A percentile compares a stretch with the other conserved stretches of the same genome.
These are phyloP conservation scores for Myxozyma kluyveri DNA, from an alignment of 805 yeast genomes.

Conservation along the genomic window DNA sequence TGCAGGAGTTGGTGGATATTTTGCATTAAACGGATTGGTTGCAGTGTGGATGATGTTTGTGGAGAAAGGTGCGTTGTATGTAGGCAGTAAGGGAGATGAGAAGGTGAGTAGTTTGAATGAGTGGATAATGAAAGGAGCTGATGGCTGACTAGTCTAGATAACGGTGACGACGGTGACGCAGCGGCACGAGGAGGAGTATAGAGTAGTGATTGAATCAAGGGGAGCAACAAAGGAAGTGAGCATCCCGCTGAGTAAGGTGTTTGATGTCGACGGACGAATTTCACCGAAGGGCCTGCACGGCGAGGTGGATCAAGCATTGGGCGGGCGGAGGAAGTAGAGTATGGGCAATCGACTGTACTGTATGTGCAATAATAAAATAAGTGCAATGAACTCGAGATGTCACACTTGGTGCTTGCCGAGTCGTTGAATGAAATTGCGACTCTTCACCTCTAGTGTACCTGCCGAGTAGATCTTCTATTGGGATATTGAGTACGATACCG, in stretches of 20 bases:
- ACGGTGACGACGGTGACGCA: constrained; percentile 14
- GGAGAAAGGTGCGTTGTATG: constrained; percentile 35
- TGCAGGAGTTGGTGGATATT: constrained; percentile 35
- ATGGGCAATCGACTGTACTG: too few species aligned
- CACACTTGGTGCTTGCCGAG: too few species aligned
- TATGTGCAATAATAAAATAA: too few species aligned
- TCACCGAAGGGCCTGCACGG: too few species aligned
- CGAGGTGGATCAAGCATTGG: too few species aligned
- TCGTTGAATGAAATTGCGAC: too few species aligned
- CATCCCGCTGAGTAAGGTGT: constrained; percentile 20
- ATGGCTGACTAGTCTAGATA: constrained; percentile 6
- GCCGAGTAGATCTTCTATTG: too few species aligned
- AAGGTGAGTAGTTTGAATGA: constrained; percentile 8
- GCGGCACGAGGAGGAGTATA: constrained; percentile 24
- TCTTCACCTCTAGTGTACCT: too few species aligned
- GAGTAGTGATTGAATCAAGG: constrained; percentile 1
- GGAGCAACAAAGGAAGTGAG: constrained; percentile 4
- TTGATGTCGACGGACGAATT: constrained; percentile 23
- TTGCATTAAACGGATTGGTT: constrained; percentile 31
- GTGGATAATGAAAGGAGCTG: neutral
- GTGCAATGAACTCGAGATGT: too few species aligned
- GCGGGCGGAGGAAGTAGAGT: too few species aligned
- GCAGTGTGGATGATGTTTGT: constrained; percentile 32
- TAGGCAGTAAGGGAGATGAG: constrained; percentile 32
- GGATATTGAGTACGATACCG: too few species aligned